These are phyloP conservation scores for Anethum foeniculum DNA, from an alignment of 140 eudicot genomes.

Conservation along the genomic window DNA sequence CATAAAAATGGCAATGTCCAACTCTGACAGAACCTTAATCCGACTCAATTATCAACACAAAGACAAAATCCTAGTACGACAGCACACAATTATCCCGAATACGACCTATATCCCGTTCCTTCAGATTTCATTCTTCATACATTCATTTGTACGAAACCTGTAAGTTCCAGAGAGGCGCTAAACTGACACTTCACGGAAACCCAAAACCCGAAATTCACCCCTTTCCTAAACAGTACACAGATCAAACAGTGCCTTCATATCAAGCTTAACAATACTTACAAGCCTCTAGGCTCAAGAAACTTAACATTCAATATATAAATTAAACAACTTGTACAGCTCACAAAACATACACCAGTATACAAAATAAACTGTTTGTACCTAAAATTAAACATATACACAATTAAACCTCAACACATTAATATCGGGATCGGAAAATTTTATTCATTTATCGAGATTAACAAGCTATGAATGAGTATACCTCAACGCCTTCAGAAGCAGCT, in stretches of 20 bases:
- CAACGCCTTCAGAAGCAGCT: constrained; percentile 68
- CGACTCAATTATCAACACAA: not conserved
- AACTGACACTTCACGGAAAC: not conserved
- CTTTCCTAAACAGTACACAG: not conserved
- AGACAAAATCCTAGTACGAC: not conserved
- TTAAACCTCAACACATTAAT: not conserved
- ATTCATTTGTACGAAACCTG: not conserved
- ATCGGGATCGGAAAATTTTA: not conserved
- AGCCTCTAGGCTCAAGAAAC: not conserved
- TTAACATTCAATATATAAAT: not conserved
- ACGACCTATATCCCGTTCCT: not conserved
- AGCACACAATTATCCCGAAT: not conserved
- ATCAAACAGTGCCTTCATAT: not conserved
- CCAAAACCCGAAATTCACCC: not conserved
- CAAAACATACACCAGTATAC: not conserved
- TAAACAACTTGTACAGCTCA: not conserved
- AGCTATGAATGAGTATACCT: constrained; percentile 28
- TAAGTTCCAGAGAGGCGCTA: not conserved
- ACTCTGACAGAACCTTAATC: not conserved
- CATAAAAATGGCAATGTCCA: not conserved
- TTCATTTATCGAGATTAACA: not conserved
- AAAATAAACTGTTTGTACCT: not conserved
- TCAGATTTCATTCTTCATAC: not conserved
- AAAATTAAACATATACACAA: not conserved
- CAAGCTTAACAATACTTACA: not conserved